These are phyloP conservation scores for Pezicula carpinea DNA, from an alignment of 2,329 filamentous ascomycete genomes.

Conservation along the genomic window DNA sequence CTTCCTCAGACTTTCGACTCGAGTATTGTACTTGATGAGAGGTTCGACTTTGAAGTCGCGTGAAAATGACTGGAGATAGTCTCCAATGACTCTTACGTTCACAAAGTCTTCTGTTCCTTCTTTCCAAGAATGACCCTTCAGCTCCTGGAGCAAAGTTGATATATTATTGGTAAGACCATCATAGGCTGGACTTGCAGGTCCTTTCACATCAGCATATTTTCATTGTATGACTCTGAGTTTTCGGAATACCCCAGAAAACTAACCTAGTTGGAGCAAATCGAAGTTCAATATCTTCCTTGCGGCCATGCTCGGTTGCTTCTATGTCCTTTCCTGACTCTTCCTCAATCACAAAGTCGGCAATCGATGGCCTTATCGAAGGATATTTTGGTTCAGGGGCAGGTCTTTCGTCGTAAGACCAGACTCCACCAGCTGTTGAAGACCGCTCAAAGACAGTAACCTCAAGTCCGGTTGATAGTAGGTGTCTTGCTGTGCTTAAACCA, in stretches of 20 bases:
- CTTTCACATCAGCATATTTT: background rate
- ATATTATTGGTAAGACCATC: slow-evolving; percentile 22
- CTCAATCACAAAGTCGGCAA: slow-evolving; percentile 12
- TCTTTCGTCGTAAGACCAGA: slow-evolving; percentile 38
- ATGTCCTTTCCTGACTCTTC: background rate
- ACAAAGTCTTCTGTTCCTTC: slow-evolving; percentile 20
- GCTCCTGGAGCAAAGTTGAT: slow-evolving; percentile 17
- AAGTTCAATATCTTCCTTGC: slow-evolving; percentile 10
- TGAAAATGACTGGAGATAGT: slow-evolving; percentile 19
- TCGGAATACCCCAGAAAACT: slow-evolving; percentile 2
- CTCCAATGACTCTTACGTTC: slow-evolving; percentile 16
- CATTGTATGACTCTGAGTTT: background rate
- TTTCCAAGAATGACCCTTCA: slow-evolving; percentile 21
- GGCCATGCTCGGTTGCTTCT: background rate
- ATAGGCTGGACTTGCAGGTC: slow-evolving; percentile 17
- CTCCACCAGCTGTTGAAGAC: slow-evolving; percentile 43
- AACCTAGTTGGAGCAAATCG: slow-evolving; percentile 23
- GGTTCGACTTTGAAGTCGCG: slow-evolving; percentile 12
- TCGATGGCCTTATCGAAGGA: slow-evolving; percentile 17
- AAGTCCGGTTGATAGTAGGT: slow-evolving; percentile 37
- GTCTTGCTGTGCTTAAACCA: slow-evolving; percentile 39
- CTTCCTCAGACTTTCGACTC: slow-evolving; percentile 20
- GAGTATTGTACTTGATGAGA: slow-evolving; percentile 17
- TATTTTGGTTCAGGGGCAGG: slow-evolving; percentile 18
- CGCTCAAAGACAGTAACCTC: slow-evolving; percentile 50